phyloP scores from a whole-genome alignment of 495 filamentous ascomycete genomes.

The Daldinia childiae region DNA sequence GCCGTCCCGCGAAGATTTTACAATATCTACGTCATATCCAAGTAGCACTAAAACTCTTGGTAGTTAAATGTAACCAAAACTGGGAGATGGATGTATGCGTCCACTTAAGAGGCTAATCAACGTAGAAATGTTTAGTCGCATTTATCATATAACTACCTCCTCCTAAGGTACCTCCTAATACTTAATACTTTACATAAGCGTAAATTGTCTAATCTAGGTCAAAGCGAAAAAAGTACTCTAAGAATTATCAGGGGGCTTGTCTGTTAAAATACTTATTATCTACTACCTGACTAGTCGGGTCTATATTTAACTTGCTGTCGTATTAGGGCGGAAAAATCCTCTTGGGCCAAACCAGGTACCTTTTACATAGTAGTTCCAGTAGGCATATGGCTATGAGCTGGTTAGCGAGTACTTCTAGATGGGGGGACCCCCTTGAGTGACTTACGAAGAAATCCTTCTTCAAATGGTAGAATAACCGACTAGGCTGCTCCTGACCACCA shows the following conservation, averaged over 20 bases:
- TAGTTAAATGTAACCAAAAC: neutral
- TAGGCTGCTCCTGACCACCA: conserved; percentile 66
- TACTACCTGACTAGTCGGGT: neutral
- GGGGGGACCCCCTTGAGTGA: neutral
- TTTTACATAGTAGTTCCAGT: conserved; percentile 43
- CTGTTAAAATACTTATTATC: neutral
- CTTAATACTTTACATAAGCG: neutral
- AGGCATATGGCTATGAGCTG: conserved; percentile 34
- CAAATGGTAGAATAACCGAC: conserved; percentile 67
- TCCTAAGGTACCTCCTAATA: no score
- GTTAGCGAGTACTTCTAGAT: conserved; percentile 1
- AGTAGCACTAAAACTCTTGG: neutral
- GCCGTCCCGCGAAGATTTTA: no score
- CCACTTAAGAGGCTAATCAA: neutral
- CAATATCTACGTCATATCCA: no score
- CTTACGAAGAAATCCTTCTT: conserved; percentile 75
- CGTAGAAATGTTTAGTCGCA: neutral
- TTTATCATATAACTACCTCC: no score
- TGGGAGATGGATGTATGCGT: neutral
- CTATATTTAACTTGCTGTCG: neutral
- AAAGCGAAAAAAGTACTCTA: neutral
- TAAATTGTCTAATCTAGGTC: neutral
- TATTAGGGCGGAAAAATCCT: conserved; percentile 42
- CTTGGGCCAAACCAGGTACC: conserved; percentile 46
- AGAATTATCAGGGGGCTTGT: neutral